phyloP scores from a whole-genome alignment of 2,329 filamentous ascomycete genomes.

The Xylariaceae sp. region DNA sequence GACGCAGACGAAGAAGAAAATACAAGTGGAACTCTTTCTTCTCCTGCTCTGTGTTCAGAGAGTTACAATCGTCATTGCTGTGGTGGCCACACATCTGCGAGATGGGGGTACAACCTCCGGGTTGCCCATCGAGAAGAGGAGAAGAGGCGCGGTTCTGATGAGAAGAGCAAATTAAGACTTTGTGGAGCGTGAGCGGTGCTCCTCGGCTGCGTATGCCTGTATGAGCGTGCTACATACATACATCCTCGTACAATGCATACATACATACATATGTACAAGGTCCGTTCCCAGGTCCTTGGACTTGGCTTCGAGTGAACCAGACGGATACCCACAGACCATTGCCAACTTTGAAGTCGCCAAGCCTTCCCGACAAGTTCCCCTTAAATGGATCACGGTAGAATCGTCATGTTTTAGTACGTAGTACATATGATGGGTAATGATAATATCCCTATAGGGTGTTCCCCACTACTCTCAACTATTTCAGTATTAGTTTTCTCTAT shows the following conservation, averaged over 20 bases:
- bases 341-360: neutral
- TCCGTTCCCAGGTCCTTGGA: neutral
- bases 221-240: no score
- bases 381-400: neutral
- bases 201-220: neutral
- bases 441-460: no score
- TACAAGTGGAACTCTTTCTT: neutral
- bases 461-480: no score
- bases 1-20: neutral
- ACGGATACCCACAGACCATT: neutral
- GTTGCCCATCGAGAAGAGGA: neutral
- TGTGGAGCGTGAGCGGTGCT: neutral
- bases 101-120: neutral
- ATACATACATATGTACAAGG: no score
- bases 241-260: no score
- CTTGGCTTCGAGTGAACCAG: neutral
- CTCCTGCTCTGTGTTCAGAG: neutral
- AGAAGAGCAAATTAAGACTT: neutral
- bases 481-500: no score
- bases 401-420: neutral
- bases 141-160: no score
- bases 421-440: no score
- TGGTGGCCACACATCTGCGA: neutral
- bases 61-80: no score
- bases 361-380: no score